These are phyloP conservation scores for Alternaria consortialis DNA, from an alignment of 2,329 filamentous ascomycete genomes.

Conservation along the genomic window DNA sequence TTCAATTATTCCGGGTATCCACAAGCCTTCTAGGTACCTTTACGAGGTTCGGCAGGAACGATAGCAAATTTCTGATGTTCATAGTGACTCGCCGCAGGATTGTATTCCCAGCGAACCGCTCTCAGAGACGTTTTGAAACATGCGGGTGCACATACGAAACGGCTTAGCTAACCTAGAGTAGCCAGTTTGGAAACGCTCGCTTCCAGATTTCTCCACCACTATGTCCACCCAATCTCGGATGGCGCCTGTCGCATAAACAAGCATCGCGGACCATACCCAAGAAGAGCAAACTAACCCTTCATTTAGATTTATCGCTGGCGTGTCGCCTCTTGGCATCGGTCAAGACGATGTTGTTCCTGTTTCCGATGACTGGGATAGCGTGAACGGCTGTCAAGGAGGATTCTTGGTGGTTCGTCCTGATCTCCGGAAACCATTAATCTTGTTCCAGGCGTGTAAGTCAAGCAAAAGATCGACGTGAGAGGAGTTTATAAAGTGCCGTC, in stretches of 20 bases:
- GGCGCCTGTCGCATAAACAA: constrained; percentile 25
- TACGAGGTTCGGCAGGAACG: background rate
- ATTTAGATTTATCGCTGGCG: constrained; percentile 20
- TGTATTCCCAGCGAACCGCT: constrained; percentile 23
- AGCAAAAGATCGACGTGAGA: constrained; percentile 24
- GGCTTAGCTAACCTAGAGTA: constrained; percentile 26
- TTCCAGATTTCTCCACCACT: constrained; percentile 27
- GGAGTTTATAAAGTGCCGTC: constrained; percentile 10
- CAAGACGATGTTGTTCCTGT: constrained; percentile 20
- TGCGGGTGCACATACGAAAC: constrained; percentile 23
- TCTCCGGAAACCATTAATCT: constrained; percentile 21
- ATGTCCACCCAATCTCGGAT: constrained; percentile 33
- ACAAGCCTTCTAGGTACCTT: background rate
- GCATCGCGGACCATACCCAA: constrained; percentile 14
- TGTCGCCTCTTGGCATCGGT: constrained; percentile 20
- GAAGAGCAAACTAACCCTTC: constrained; percentile 20
- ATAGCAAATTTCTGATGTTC: background rate
- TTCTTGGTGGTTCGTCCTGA: constrained; percentile 28
- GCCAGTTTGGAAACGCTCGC: constrained; percentile 34
- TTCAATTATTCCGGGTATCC: background rate
- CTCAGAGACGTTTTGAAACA: constrained; percentile 34
- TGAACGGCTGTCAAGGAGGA: constrained; percentile 29
- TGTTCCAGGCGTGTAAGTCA: constrained; percentile 23
- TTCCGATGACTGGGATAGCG: constrained; percentile 16
- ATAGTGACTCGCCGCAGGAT: constrained; percentile 20